Evolutionary conservation across 176 grass and related monocot genomes (phyloP), one percentile per base, ranked within the genome.

Genomic region (Bromus sterilis): DNA sequence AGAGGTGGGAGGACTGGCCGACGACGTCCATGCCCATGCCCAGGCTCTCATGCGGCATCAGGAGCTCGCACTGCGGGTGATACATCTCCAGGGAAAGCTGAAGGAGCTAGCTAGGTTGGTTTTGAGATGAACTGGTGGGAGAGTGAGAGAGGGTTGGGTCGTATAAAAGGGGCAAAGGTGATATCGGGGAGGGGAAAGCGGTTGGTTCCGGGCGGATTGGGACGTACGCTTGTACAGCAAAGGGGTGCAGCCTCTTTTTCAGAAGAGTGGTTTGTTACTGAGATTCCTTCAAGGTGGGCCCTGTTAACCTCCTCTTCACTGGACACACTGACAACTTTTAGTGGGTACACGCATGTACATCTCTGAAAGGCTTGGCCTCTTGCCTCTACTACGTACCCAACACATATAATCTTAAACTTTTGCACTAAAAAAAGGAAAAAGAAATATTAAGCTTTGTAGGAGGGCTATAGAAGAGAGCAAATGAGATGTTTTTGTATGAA

Each of bases 261-360:
- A 64, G 72, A 80, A 72, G 78, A 60, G 78, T 29, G 29, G 92
- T 83, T 91, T 94, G 92, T 94, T 94, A 78, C 83, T 82, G 83
- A 91, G 89, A 94, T 91, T 94, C 92, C 89, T 75, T 32, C 18
- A 20, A 0, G 15, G 72, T 29, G 79, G 88, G 85, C 3, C 78
- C 91, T 85, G 85, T 78, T 41, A 26, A 23, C 40, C 76, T 29
- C 64, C 61, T 8, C 33, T 49, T 9, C 29, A 46, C 75, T 16
- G 39, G 64, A 56, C 43, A 56, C 43, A 86, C 76, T 72, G 58
- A 71, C 63, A 79, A 31, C 72, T 80, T 92, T 56, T 33, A 71
- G 85, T 65, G 77, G 81, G 81, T 87, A 84, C 71, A 87, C 13
- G 56, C 39, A 49, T 79, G 80, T 80, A 91, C 24, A 66, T 55